Conservation (phyloP, 2,329 filamentous ascomycete species). For the Colletotrichum paranaense region DNA sequence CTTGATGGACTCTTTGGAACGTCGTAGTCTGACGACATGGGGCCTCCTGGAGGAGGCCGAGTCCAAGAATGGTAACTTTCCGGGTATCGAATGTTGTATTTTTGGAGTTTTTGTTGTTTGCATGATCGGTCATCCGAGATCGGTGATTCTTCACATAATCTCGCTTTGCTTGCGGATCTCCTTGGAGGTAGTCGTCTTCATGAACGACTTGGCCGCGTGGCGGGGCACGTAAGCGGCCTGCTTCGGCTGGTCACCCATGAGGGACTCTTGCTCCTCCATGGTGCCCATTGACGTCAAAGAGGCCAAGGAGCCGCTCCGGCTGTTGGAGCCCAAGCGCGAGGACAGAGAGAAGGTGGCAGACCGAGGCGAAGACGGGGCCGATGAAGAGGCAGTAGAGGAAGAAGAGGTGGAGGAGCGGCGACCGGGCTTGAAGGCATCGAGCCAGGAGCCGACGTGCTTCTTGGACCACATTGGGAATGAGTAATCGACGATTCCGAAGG, state of each 20-base stretch:
- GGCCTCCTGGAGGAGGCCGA: not conserved
- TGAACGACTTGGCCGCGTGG: slow-evolving; percentile 54
- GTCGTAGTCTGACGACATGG: not conserved
- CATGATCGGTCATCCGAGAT: too few species aligned
- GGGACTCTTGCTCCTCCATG: slow-evolving; percentile 20
- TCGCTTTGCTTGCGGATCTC: slow-evolving; percentile 51
- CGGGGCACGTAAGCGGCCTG: slow-evolving; percentile 43
- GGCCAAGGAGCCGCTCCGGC: slow-evolving; percentile 20
- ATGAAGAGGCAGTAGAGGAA: not conserved
- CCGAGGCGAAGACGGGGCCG: slow-evolving; percentile 6
- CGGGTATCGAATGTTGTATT: not conserved
- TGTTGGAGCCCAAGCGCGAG: not conserved
- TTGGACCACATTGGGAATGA: slow-evolving; percentile 30
- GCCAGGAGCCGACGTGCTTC: slow-evolving; percentile 30
- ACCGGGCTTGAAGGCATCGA: slow-evolving; percentile 22
- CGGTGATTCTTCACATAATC: slow-evolving; percentile 39
- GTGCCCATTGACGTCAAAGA: slow-evolving; percentile 14
- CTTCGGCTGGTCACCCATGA: slow-evolving; percentile 25
- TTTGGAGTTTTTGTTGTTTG: not conserved
- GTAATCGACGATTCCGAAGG: slow-evolving; percentile 8
- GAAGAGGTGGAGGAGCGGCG: slow-evolving; percentile 21
- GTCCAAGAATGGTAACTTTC: not conserved
- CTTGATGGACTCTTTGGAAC: not conserved
- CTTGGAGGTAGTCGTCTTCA: slow-evolving; percentile 54
- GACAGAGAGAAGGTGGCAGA: not conserved